phyloP scores from a whole-genome alignment of 2,329 filamentous ascomycete genomes.

The Cercospora zeina region DNA sequence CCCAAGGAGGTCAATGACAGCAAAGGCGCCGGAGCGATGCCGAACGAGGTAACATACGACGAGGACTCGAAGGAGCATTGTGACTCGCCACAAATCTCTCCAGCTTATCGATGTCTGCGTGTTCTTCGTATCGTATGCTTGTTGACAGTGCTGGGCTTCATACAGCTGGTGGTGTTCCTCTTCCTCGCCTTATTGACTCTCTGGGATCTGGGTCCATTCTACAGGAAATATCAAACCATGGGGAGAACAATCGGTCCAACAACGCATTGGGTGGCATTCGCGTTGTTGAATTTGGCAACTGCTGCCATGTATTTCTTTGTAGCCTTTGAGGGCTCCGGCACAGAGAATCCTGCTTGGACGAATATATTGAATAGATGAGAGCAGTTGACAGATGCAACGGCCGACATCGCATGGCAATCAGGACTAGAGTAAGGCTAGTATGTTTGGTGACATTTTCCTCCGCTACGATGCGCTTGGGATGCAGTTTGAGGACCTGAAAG shows the following conservation, averaged over 20 bases:
- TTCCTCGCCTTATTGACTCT: background rate
- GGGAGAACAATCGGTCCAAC: background rate
- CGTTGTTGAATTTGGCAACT: slow-evolving; percentile 1
- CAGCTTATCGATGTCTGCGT: background rate
- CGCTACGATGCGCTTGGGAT: background rate
- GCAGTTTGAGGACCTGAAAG: background rate
- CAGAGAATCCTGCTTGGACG: slow-evolving; percentile 6
- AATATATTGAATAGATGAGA: slow-evolving; percentile 11
- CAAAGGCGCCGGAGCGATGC: background rate
- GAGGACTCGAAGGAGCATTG: background rate
- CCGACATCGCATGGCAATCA: background rate
- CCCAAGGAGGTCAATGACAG: too few relatives aligned
- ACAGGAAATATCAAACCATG: background rate
- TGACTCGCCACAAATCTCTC: background rate
- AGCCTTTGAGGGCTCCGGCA: background rate
- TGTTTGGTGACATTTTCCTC: background rate
- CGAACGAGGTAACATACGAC: background rate
- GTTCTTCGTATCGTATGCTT: background rate
- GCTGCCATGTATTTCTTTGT: background rate
- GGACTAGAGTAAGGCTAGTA: background rate
- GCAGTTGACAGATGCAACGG: background rate
- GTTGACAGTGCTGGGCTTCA: background rate
- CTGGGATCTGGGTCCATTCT: background rate
- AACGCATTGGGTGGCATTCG: background rate
- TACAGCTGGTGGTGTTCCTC: slow-evolving; percentile 5